These are phyloP conservation scores for Calvatia gigantea DNA, from an alignment of 768 basidiomycete species.

Conservation along the genomic window DNA sequence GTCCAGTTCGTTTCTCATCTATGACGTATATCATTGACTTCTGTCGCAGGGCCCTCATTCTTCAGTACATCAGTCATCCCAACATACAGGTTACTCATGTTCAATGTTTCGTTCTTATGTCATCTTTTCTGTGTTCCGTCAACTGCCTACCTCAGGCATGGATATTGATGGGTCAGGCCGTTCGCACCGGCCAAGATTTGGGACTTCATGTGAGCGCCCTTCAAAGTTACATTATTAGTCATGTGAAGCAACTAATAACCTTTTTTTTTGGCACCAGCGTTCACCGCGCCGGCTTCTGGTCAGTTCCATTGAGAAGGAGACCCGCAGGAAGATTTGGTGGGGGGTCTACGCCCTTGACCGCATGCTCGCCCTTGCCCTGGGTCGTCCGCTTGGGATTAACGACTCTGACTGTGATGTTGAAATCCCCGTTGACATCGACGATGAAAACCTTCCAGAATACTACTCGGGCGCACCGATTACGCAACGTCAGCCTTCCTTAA, in stretches of 20 bases:
- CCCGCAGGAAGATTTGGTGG: conserved; percentile 92
- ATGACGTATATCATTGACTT: conserved; percentile 15
- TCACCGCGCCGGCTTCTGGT: conserved; percentile 74
- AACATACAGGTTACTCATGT: conserved; percentile 84
- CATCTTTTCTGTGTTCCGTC: conserved; percentile 87
- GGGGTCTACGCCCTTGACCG: conserved; percentile 87
- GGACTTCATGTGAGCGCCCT: conserved; percentile 76
- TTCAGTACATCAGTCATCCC: conserved; percentile 90
- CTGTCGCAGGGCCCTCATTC: conserved; percentile 69
- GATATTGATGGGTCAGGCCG: conserved; percentile 88
- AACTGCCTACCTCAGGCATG: conserved; percentile 94
- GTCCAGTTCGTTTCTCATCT: conserved; percentile 20
- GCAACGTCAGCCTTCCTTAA: conserved; percentile 60
- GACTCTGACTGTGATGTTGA: conserved; percentile 92
- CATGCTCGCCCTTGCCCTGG: conserved; percentile 88
- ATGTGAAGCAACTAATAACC: conserved; percentile 15
- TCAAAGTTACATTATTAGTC: conserved; percentile 11
- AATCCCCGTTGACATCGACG: conserved; percentile 78
- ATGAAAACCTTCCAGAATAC: conserved; percentile 70
- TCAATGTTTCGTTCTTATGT: conserved; percentile 85
- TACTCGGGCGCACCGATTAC: conserved; percentile 60
- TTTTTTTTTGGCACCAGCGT: conserved; percentile 49
- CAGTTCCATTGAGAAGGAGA: conserved; percentile 80
- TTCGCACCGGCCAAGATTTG: conserved; percentile 86
- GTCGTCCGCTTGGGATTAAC: conserved; percentile 84